Base-by-base conservation (phyloP, 1,139 yeast species). In the Saccharomyces pastorianus region DNA sequence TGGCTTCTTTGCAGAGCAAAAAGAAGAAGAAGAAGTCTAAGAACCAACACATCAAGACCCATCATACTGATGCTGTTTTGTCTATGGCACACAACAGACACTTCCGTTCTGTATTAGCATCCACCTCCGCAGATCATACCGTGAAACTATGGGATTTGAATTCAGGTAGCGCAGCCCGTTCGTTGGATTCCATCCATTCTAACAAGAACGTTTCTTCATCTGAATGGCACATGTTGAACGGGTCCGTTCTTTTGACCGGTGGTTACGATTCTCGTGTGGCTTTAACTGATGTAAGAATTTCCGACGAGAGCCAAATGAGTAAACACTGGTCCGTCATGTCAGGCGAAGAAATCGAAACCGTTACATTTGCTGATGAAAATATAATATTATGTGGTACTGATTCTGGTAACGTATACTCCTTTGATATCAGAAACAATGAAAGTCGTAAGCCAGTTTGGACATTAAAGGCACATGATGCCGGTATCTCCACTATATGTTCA, bases 401-500 rank as follows among this genome's bases (percentile, higher is more conserved):
- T 70, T 79, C 82, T 59, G 99, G 99, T 68, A 85, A 85, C 64
- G 82, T 93, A 38, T 88, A 88, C 73, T 86, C 95, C 59, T 91
- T 87, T 65, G 99, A 93, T 71, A 85, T 88, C 49, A 82, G 96
- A 69, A 69, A 72, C 50, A 64, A 61, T 28, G 80, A 76, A 51
- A 78, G 76, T 48, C 76, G 79, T 52, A 81, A 79, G 61, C 90
- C 96, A 26, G 66, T 93, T 44, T 93, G 99, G 99, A 88, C 96
- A 5, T 78, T 93, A 64, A 96, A 95, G 72, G 99, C 99, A 1
- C 99, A 93, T 70, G 98, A 93, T 72, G 82, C 95, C 4, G 97
- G 96, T 56, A 85, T 93, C 57, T 85, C 97, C 9, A 79, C 95
- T 2, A 78, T 95, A 63, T 86, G 85, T 63, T 79, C 85, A 49